These are phyloP conservation scores for Pyrrhoderma noxium DNA, from an alignment of 1,284 basidiomycete species.

Conservation along the genomic window DNA sequence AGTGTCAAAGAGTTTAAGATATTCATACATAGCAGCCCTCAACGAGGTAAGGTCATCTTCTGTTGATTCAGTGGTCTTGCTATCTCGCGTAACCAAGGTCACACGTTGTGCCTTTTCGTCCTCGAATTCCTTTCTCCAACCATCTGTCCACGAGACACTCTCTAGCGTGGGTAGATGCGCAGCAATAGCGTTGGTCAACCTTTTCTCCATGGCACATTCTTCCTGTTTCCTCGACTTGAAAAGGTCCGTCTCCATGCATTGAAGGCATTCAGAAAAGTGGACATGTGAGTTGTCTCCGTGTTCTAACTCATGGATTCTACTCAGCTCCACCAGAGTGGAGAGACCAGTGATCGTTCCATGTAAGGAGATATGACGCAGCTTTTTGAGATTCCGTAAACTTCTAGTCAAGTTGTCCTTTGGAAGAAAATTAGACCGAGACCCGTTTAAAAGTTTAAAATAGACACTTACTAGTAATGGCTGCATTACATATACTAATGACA, in stretches of 20 bases:
- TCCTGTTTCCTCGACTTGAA: background rate
- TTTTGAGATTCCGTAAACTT: background rate
- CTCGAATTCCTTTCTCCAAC: constrained; percentile 1
- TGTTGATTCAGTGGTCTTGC: too few relatives aligned
- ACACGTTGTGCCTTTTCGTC: constrained; percentile 9
- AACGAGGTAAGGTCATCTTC: too few relatives aligned
- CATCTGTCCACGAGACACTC: constrained; percentile 6
- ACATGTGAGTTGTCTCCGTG: background rate
- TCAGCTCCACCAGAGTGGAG: background rate
- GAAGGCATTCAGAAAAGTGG: background rate
- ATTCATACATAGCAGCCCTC: too few relatives aligned
- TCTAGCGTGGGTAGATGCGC: background rate
- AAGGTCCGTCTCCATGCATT: background rate
- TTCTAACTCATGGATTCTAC: background rate
- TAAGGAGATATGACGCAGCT: background rate
- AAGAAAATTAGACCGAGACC: background rate
- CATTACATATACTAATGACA: background rate
- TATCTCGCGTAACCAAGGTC: background rate
- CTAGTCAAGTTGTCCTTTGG: background rate
- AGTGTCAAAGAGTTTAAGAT: too few relatives aligned
- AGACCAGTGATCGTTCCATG: background rate
- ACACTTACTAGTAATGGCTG: background rate
- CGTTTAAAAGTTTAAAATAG: background rate
- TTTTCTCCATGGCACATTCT: background rate
- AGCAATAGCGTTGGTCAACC: background rate